Evolutionary conservation across 2,329 filamentous ascomycete species (phyloP), one percentile per base, ranked within the genome.

Genomic region (Neophaeococcomyces mojaviensis): DNA sequence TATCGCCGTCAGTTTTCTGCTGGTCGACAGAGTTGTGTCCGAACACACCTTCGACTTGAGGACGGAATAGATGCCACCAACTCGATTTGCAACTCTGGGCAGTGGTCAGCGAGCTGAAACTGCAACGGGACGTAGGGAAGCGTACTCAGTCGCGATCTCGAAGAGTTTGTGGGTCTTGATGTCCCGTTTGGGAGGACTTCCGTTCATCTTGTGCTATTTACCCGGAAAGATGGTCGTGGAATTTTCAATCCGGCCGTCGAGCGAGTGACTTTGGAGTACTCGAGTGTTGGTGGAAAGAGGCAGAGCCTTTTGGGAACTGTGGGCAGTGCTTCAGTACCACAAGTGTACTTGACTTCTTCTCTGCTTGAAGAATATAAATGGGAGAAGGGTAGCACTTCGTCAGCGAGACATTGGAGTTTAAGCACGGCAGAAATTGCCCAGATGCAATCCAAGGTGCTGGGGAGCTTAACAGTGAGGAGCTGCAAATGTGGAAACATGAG

Each of bases 31-130:
- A 15, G 32, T 10, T 36, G 18, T 12, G 15, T 30, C 8, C 15
- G 16, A 12, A 20, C 19, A 22, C 18, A 44, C 41, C 69, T 98
- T 98, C 51, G 92, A 98, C 70, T 98, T 98, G 69, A 98, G 82
- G 55, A 98, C 92, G 13, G 90, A 97, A 75, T 98, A 98, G 70
- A 98, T 98, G 60, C 92, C 92, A 62, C 92, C 92, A 51, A 98
- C 92, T 94, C 56, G 32, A 26, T 30, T 34, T 39, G 50, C 44
- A 43, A 51, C 42, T 49, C 43, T 41, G 37, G 30, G 45, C 18
- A 49, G 38, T 47, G 38, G 28, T 32, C 48, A 50, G 41, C 43
- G 3, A 47, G 47, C 47, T 66, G 37, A 50, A 31, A 39, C 8
- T 26, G 30, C 31, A 18, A 39, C 16, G 13, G 76, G 90, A 87